Evolutionary conservation across 2,329 filamentous ascomycete genomes (phyloP), one percentile per base, ranked within the genome.

Genomic region (Zalaria sp.): DNA sequence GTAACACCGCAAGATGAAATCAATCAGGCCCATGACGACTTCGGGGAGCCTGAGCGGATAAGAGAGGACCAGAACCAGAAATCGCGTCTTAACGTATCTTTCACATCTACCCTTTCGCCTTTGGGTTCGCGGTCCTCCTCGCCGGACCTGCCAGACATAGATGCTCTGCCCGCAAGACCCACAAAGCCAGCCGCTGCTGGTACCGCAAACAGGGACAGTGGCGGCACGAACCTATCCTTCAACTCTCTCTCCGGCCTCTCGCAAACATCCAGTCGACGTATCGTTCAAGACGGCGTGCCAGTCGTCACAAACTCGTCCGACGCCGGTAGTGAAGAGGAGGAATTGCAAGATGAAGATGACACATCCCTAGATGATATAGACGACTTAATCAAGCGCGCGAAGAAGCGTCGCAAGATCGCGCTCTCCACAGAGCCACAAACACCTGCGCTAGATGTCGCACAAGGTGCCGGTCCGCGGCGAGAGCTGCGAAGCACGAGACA

Each of bases 211-310:
- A 25, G 25, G 11, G 2, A 51, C 51, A 5, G 53, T 51, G 39
- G 48, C 51, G 4, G 53, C 55, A 35, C 49, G 49, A 41, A 51
- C 59, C 11, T 59, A 56, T 2, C 48, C 57, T 3, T 57, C 58
- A 1, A 55, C 48, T 27, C 43, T 53, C 4, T 52, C 53, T 5
- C 31, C 51, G 27, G 54, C 51, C 18, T 18, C 47, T 57, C 52
- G 9, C 49, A 47, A 44, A 58, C 38, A 62, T 67, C 44, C 65
- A 75, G 56, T 66, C 75, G 51, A 60, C 56, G 63, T 10, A 44
- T 75, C 8, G 63, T 80, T 42, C 81, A 65, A 44, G 63, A 71
- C 50, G 73, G 73, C 3, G 56, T 67, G 41, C 59, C 68, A 42
- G 56, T 69, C 3, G 65, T 88, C 34, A 70, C 52, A 6, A 56